Percentiles rank a stretch among this genome's conserved stretches.
Conservation (phyloP, 1,284 basidiomycete genomes). For the Earliella scabrosa region DNA sequence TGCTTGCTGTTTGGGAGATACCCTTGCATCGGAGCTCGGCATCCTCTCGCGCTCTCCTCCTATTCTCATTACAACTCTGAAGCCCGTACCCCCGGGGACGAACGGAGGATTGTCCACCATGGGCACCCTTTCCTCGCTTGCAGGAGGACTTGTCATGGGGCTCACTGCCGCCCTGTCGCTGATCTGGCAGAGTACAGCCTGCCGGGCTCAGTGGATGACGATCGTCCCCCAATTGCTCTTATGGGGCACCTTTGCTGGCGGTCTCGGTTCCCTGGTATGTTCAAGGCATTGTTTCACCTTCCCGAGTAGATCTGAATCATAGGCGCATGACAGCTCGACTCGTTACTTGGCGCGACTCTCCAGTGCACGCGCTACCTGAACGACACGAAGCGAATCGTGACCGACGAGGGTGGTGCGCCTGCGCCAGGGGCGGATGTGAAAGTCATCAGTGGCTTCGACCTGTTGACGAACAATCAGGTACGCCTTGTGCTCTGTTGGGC, state of each 20-base stretch:
- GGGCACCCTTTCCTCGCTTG: slow-evolving; percentile 76
- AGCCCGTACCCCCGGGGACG: slow-evolving; percentile 84
- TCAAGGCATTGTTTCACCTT: not conserved
- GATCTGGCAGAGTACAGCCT: slow-evolving; percentile 61
- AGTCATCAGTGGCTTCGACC: slow-evolving; percentile 70
- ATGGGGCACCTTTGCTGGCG: slow-evolving; percentile 70
- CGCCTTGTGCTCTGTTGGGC: slow-evolving; percentile 16
- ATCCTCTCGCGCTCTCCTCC: slow-evolving; percentile 77
- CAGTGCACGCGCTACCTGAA: slow-evolving; percentile 82
- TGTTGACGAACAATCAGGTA: slow-evolving; percentile 86
- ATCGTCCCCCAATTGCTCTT: slow-evolving; percentile 51
- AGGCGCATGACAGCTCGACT: slow-evolving; percentile 22
- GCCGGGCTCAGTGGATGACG: slow-evolving; percentile 40
- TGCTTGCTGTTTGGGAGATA: slow-evolving; percentile 85
- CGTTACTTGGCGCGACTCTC: slow-evolving; percentile 72
- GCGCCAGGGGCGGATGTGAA: slow-evolving; percentile 43
- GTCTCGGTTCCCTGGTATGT: slow-evolving; percentile 77
- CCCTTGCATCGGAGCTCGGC: slow-evolving; percentile 81
- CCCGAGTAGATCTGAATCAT: not conserved
- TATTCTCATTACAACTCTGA: slow-evolving; percentile 74
- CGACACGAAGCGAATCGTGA: slow-evolving; percentile 66
- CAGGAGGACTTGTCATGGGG: slow-evolving; percentile 80
- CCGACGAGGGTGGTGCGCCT: slow-evolving; percentile 50
- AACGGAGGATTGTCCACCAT: slow-evolving; percentile 85
- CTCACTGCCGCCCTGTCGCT: slow-evolving; percentile 61